These are phyloP conservation scores for Fusarium zealandicum DNA, from an alignment of 2,329 filamentous ascomycete species.

Conservation along the genomic window DNA sequence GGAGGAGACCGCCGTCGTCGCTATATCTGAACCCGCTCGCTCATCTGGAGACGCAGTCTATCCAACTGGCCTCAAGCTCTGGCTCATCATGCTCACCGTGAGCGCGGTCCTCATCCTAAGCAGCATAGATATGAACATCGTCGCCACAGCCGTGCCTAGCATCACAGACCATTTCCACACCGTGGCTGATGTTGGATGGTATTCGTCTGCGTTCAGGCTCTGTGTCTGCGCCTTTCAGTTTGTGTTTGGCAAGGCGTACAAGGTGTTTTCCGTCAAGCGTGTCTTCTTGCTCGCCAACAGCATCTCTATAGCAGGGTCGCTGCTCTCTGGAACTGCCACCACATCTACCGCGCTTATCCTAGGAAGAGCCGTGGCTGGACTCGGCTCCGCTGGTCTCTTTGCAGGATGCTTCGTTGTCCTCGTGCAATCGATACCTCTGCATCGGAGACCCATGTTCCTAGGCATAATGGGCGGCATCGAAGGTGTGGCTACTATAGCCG, in stretches of 20 bases:
- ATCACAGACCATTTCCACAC: constrained; percentile 40
- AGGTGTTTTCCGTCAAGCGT: constrained; percentile 26
- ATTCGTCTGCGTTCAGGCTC: constrained; percentile 44
- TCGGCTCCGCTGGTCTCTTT: constrained; percentile 52
- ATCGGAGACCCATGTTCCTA: constrained; percentile 3
- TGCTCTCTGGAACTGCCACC: constrained; percentile 53
- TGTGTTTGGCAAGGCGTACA: constrained; percentile 25
- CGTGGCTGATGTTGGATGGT: constrained; percentile 36
- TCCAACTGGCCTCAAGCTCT: constrained; percentile 5
- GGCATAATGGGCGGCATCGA: constrained; percentile 23
- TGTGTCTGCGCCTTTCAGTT: constrained; percentile 50
- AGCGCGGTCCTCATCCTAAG: constrained; percentile 13
- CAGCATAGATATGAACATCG: constrained; percentile 37
- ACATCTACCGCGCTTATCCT: constrained; percentile 53
- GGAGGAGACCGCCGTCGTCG: fast-evolving
- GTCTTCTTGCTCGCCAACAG: constrained; percentile 49
- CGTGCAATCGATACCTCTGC: neutral
- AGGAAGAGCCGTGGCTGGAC: constrained; percentile 54
- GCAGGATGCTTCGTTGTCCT: constrained; percentile 42
- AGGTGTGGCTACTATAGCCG: constrained; percentile 26
- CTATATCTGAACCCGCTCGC: fast-evolving
- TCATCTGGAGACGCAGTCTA: neutral
- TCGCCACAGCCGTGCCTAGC: constrained; percentile 37
- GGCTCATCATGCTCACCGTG: constrained; percentile 13
- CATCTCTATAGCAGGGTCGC: constrained; percentile 54